Conservation (phyloP, 1,284 basidiomycete species). For the Xerocomus cyaneibrunnescens region DNA sequence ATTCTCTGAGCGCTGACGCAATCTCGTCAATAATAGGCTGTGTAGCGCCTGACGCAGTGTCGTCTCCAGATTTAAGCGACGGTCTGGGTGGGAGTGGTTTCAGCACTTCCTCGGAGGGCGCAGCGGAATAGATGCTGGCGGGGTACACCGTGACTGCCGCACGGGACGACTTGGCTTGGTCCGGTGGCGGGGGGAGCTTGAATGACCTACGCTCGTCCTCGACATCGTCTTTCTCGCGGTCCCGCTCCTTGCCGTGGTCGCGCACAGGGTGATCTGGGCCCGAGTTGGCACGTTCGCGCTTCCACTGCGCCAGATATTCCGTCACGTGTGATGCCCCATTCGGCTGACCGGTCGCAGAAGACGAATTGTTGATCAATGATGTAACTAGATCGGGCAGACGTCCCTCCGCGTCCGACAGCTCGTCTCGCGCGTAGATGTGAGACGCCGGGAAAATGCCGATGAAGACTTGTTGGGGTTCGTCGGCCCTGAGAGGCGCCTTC, state of each 20-base stretch:
- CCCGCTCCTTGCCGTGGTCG: constrained; percentile 62
- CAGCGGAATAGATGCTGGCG: constrained; percentile 63
- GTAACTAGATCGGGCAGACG: constrained; percentile 72
- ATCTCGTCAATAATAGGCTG: constrained; percentile 98
- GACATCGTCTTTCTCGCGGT: constrained; percentile 53
- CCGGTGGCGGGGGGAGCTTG: constrained; percentile 68
- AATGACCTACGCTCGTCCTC: constrained; percentile 57
- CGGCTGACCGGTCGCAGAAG: constrained; percentile 31
- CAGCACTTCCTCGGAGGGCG: constrained; percentile 61
- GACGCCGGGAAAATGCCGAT: constrained; percentile 96
- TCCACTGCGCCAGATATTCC: constrained; percentile 44
- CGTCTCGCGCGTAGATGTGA: constrained; percentile 87
- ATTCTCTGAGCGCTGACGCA: constrained; percentile 93
- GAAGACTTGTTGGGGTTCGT: constrained; percentile 83
- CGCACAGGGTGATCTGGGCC: constrained; percentile 32
- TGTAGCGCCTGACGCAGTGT: constrained; percentile 75
- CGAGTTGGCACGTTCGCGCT: constrained; percentile 47
- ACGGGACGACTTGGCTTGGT: constrained; percentile 67
- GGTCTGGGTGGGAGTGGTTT: constrained; percentile 91
- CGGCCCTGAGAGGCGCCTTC: constrained; percentile 52
- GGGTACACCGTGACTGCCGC: constrained; percentile 69
- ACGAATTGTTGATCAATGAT: constrained; percentile 39
- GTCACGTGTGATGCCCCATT: constrained; percentile 40
- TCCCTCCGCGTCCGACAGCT: constrained; percentile 87
- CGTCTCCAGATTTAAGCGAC: constrained; percentile 89